Base-by-base conservation (phyloP, 441 rosid species). In the Jatropha multifida region DNA sequence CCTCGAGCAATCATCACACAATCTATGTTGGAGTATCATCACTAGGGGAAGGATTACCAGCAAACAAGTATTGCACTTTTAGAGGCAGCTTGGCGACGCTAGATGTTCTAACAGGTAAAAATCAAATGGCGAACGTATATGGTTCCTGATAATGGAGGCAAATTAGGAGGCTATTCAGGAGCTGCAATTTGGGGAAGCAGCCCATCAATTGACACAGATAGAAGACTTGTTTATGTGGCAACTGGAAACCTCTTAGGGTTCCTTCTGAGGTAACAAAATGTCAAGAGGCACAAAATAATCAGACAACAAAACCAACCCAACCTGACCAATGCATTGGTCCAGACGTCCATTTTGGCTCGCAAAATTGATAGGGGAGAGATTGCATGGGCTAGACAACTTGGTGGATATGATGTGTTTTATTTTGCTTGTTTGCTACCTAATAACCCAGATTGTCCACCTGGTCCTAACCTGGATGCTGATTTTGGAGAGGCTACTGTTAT, bases 181-280 rank as follows among this genome's bases (percentile, higher is more conserved):
- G 89, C 83, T 9, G 83, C 86, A 60, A 65, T 85, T 4, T 84
- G 85, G 89, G 89, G 90, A 12, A 85, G 88, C 81, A 84, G 88
- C 80, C 88, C 88, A 0, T 44, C 87, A 2, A 85, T 84, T 11
- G 87, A 85, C 20, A 20, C 46, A 15, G 2, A 7, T 1, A 79
- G 86, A 68, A 76, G 76, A 40, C 84, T 72, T 2, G 83, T 84
- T 1, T 82, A 79, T 26, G 76, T 80, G 7, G 86, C 76, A 70
- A 85, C 85, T 2, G 84, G 90, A 4, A 87, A 84, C 78, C 78
- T 87, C 42, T 82, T 80, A 69, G 82, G 0, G 85, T 74, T 11
- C 88, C 90, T 2, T 73, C 72, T 6, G 58, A 70, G 3, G 74
- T 83, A 48, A 51, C 68, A 0, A 59, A 78, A 5, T 83, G 86